phyloP scores from a whole-genome alignment of 768 basidiomycete genomes.

The Lentinula sp. region DNA sequence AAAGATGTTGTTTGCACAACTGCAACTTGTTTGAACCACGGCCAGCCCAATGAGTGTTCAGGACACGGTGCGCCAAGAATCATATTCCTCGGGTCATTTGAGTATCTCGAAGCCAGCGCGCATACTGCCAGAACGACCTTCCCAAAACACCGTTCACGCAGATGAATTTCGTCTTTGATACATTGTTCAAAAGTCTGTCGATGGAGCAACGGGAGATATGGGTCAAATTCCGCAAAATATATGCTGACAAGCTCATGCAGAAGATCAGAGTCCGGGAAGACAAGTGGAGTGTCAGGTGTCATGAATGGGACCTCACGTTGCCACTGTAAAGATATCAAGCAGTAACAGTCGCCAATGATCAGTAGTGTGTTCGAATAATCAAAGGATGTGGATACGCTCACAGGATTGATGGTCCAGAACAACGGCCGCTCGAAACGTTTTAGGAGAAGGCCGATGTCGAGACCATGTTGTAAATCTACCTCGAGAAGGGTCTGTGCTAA shows the following conservation, averaged over 20 bases:
- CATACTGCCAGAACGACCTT: conserved; percentile 43
- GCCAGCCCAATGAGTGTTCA: not conserved
- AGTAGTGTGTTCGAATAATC: not conserved
- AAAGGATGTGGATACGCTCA: conserved; percentile 5
- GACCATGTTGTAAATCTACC: conserved; percentile 21
- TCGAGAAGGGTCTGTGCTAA: conserved; percentile 30
- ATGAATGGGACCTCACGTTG: conserved; percentile 1
- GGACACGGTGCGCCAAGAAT: not conserved
- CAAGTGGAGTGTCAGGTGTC: not conserved
- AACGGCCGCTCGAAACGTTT: conserved; percentile 12
- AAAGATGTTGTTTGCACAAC: conserved; percentile 2
- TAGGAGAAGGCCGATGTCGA: not conserved
- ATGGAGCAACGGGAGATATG: conserved; percentile 63
- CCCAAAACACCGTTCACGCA: conserved; percentile 39
- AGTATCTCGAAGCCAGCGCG: conserved; percentile 56
- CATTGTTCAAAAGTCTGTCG: conserved; percentile 59
- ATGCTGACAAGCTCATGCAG: conserved; percentile 47
- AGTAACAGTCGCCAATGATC: not conserved
- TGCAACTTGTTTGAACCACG: not conserved
- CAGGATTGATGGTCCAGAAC: conserved; percentile 19
- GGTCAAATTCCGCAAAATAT: conserved; percentile 58
- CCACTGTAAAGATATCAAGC: not conserved
- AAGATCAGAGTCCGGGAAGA: conserved; percentile 52
- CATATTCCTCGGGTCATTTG: conserved; percentile 47
- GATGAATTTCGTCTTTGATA: conserved; percentile 44